Base-by-base conservation (phyloP, 495 filamentous ascomycete genomes). In the Penicillium dipodomyicola region DNA sequence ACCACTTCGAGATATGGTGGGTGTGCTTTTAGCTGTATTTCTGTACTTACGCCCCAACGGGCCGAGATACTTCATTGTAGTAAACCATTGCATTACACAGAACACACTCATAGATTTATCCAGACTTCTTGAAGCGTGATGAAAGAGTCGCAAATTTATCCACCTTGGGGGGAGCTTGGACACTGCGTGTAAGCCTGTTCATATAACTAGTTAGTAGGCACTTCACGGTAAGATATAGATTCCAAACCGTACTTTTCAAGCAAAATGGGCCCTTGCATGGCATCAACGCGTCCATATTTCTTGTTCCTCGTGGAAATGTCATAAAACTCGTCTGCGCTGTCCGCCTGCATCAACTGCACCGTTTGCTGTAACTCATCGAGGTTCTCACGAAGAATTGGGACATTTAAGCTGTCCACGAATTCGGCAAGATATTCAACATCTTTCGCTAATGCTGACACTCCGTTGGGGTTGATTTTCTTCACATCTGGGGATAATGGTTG, bases 351-450 rank as follows among this genome's bases (percentile, higher is more conserved):
- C 48, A 99, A 77, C 54, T 84, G 75, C 43, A 94, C 86, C 1
- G 93, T 97, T 76, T 99, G 94, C 59, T 90, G 85, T 23, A 99
- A 76, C 72, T 97, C 93, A 65, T 96, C 94, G 39, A 97, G 77
- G 58, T 92, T 94, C 62, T 91, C 86, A 37, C 84, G 80, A 3
- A 97, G 78, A 66, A 95, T 90, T 10, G 84, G 84, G 49, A 91
- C 89, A 49, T 85, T 84, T 25, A 98, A 83, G 50, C 83, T 84
- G 46, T 89, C 84, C 51, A 97, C 93, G 68, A 98, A 97, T 39
- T 86, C 76, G 41, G 87, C 80, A 0, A 98, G 83, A 68, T 91
- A 89, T 42, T 85, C 73, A 39, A 95, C 89, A 70, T 98, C 94
- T 53, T 86, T 84, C 33, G 89, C 82, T 29, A 97, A 81, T 22